A percentile compares a stretch with the other conserved stretches of the same genome.
These are phyloP conservation scores for Pleurotus eryngii DNA, from an alignment of 768 basidiomycete genomes.

Conservation along the genomic window DNA sequence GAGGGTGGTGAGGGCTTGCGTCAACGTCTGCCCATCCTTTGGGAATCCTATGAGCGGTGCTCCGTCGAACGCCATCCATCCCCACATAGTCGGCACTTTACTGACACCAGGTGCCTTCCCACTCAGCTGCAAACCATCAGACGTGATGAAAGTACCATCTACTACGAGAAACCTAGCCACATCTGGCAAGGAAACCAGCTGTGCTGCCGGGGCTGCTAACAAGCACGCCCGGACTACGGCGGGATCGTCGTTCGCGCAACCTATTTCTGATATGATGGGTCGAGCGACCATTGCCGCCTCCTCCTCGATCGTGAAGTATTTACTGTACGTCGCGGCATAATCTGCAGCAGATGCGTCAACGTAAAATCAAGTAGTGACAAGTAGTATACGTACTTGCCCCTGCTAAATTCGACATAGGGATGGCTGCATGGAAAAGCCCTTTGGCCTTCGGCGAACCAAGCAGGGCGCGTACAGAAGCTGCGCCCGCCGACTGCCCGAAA, in stretches of 20 bases:
- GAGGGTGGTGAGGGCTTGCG: background rate
- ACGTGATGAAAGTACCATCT: slow-evolving; percentile 43
- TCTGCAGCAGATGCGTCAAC: background rate
- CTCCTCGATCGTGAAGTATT: slow-evolving; percentile 44
- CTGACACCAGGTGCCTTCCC: slow-evolving; percentile 34
- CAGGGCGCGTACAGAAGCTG: slow-evolving; percentile 37
- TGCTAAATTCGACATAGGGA: slow-evolving; percentile 44
- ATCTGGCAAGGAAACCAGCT: slow-evolving; percentile 34
- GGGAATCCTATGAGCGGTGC: slow-evolving; percentile 38
- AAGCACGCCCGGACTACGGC: slow-evolving; percentile 36
- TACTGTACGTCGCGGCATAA: slow-evolving; percentile 45
- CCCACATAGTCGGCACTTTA: slow-evolving; percentile 44
- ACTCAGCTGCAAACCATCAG: slow-evolving; percentile 34
- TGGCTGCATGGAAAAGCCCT: slow-evolving; percentile 37
- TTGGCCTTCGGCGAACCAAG: slow-evolving; percentile 32
- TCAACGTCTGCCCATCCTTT: slow-evolving; percentile 1
- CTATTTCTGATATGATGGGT: slow-evolving; percentile 33
- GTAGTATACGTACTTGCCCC: slow-evolving; percentile 28
- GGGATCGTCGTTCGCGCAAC: slow-evolving; percentile 28
- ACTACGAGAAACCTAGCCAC: slow-evolving; percentile 39
- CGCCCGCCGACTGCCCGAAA: slow-evolving; percentile 23
- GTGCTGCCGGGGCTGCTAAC: slow-evolving; percentile 26
- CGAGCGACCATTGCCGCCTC: slow-evolving; percentile 31
- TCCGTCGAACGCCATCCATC: slow-evolving; percentile 51
- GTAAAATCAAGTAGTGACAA: background rate